Evolutionary conservation across 2,329 filamentous ascomycete genomes (phyloP), one percentile per base, ranked within the genome.

Genomic region (Metarhizium robertsii): DNA sequence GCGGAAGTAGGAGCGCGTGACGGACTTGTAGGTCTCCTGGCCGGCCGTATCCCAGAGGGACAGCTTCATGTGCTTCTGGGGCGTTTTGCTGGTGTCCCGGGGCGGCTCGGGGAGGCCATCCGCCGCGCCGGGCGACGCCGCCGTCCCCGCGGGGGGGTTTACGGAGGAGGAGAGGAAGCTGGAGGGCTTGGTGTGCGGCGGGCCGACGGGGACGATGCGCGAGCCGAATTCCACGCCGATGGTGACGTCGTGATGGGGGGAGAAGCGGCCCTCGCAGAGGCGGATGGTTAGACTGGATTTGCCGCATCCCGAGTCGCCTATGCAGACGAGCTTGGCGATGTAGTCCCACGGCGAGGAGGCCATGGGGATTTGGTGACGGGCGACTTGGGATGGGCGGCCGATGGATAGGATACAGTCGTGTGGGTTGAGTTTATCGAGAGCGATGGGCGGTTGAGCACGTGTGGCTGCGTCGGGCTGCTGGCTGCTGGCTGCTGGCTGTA

Each of bases 301-400:
- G 67, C 94, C 94, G 69, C 90, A 95, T 69, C 92, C 94, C 49
- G 88, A 94, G 76, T 97, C 94, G 71, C 94, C 94, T 67, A 99
- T 91, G 76, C 90, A 95, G 68, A 97, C 92, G 65, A 99, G 89
- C 75, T 99, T 99, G 72, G 92, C 92, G 69, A 97, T 99, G 78
- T 95, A 97, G 77, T 97, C 91, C 92, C 92, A 97, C 72, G 90
- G 87, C 66, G 85, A 81, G 60, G 75, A 71, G 67, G 79, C 79
- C 80, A 84, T 84, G 69, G 64, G 32, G 6, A 34, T 34, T 11
- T 11, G 1, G 25, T 25, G 25, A 25, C 25, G 25, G 25, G 25
- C 25, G 25, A 25, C 25, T 25, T 25, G 25, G 25, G 25, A 25
- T 25, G 25, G 25, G 25, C 25, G 25, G 25, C 25, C 3, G 25